These are phyloP conservation scores for Suillus plorans DNA, from an alignment of 768 basidiomycete genomes.

Conservation along the genomic window DNA sequence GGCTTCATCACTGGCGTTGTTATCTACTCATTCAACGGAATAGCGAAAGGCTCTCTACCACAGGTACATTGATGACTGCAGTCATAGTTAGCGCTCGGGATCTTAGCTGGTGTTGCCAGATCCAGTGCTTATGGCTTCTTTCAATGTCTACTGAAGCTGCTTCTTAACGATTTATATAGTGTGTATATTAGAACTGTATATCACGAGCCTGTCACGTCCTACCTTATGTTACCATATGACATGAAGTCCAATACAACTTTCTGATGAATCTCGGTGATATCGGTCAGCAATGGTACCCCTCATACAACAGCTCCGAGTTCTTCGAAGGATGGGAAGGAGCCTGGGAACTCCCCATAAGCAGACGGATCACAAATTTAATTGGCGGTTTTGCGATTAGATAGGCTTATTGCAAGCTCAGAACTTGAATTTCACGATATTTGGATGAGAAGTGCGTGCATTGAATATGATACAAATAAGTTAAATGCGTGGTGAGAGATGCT, in stretches of 20 bases:
- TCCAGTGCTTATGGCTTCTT: conserved; percentile 50
- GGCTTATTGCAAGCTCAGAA: background rate
- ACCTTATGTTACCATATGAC: background rate
- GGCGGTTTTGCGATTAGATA: background rate
- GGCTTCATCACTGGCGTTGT: conserved; percentile 67
- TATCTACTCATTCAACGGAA: conserved; percentile 61
- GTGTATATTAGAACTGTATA: background rate
- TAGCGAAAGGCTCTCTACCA: conserved; percentile 29
- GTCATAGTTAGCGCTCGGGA: conserved; percentile 61
- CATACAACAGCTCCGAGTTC: too few species aligned
- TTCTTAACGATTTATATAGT: background rate
- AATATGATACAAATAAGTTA: background rate
- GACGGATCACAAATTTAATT: background rate
- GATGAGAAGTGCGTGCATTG: background rate
- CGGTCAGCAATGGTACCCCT: too few species aligned
- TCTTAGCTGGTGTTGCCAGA: conserved; percentile 62
- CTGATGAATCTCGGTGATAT: background rate
- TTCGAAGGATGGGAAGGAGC: too few species aligned
- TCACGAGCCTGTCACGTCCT: background rate
- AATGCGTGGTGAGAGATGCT: background rate
- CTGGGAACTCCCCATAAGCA: background rate
- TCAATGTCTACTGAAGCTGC: background rate
- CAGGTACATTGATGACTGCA: conserved; percentile 52
- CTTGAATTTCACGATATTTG: background rate
- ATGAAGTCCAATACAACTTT: background rate